Percentiles rank a stretch among this genome's conserved stretches.
Conservation (phyloP, 352 stramenopile genomes). For the Globisporangium takayamanum region DNA sequence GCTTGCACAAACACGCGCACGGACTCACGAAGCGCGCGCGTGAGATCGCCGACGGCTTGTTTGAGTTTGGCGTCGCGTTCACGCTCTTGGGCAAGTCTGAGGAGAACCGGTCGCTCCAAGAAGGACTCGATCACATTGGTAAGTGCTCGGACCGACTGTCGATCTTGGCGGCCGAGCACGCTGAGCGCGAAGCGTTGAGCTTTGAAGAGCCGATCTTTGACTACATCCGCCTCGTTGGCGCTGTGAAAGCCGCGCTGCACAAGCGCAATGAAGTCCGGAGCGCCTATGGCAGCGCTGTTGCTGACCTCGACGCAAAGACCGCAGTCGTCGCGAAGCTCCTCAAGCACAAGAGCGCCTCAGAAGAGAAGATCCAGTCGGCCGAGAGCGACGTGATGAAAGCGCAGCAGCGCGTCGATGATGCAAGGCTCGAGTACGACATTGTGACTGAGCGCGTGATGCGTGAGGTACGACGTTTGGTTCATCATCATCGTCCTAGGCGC, state of each 20-base stretch:
- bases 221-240: slow-evolving; percentile 95
- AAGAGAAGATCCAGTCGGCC: slow-evolving; percentile 88
- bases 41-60: slow-evolving; percentile 94
- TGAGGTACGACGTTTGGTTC: slow-evolving; percentile 34
- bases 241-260: slow-evolving; percentile 91
- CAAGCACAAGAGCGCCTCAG: slow-evolving; percentile 56
- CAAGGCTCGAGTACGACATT: slow-evolving; percentile 92
- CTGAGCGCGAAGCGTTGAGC: slow-evolving; percentile 87
- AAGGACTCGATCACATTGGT: slow-evolving; percentile 89
- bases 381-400: slow-evolving; percentile 70
- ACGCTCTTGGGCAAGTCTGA: slow-evolving; percentile 92
- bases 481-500: background rate
- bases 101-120: slow-evolving; percentile 89
- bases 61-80: slow-evolving; percentile 96
- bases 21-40: slow-evolving; percentile 91
- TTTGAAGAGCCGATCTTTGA: slow-evolving; percentile 96
- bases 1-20: slow-evolving; percentile 91
- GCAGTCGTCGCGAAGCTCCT: slow-evolving; percentile 47
- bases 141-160: slow-evolving; percentile 90
- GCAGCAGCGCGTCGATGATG: slow-evolving; percentile 81
- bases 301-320: slow-evolving; percentile 86
- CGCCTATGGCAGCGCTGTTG: slow-evolving; percentile 80
- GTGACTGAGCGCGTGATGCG: slow-evolving; percentile 91
- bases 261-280: slow-evolving; percentile 91
- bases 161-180: slow-evolving; percentile 89